Conservation (phyloP, 352 stramenopile genomes). For the Pythium pyrilobum region DNA sequence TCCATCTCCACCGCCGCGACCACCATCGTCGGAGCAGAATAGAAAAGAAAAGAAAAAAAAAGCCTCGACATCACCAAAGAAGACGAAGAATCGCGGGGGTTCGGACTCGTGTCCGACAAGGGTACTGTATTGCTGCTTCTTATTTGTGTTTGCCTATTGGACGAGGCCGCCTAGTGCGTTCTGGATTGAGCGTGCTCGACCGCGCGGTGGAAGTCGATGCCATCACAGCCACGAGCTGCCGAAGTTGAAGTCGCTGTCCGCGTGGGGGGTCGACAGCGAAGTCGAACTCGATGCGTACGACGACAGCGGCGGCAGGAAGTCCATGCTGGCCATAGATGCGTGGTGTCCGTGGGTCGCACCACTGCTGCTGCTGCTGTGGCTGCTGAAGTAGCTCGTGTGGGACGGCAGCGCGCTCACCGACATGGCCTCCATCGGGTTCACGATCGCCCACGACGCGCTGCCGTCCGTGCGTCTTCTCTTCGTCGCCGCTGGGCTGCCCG, state of each 20-base stretch:
- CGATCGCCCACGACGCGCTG: constrained; percentile 12
- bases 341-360: not conserved
- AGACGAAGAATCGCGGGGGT: not conserved
- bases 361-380: constrained; percentile 5
- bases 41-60: too few species aligned
- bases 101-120: constrained; percentile 6
- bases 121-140: constrained; percentile 8
- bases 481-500: not conserved
- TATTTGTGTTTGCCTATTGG: not conserved
- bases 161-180: not conserved
- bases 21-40: constrained; percentile 3
- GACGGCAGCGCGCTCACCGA: not conserved
- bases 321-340: not conserved
- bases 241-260: constrained; percentile 14
- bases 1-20: not conserved
- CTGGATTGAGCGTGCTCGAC: not conserved
- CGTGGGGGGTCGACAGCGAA: not conserved
- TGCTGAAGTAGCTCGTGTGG: constrained; percentile 6
- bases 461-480: constrained; percentile 19
- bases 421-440: constrained; percentile 34
- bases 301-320: constrained; percentile 11
- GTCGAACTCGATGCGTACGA: not conserved
- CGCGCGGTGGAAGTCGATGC: too few species aligned
- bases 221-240: constrained; percentile 14
- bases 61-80: not conserved